Base-by-base conservation (phyloP, 129 eudicot species). In the Chrysanthemum lavandulifolium region DNA sequence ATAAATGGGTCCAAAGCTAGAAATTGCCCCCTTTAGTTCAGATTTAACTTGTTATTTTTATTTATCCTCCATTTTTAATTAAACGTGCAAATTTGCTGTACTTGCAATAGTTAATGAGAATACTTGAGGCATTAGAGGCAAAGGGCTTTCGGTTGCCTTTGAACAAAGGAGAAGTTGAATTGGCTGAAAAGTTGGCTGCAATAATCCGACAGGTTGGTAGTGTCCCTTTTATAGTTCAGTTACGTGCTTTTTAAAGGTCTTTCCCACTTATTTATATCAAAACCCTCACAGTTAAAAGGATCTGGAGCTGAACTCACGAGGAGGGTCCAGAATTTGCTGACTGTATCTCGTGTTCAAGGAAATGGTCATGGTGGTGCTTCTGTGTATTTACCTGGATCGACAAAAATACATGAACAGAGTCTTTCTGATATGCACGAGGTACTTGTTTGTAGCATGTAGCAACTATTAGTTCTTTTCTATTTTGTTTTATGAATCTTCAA, bases 351-450 rank as follows among this genome's bases (percentile, higher is more conserved):
- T 54, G 92, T 89, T 79, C 95, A 93, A 83, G 79, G 86, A 73
- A 88, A 93, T 87, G 88, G 82, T 57, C 74, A 86, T 45, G 87
- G 84, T 58, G 86, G 86, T 56, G 84, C 85, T 71, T 86, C 94
- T 40, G 56, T 90, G 76, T 81, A 79, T 78, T 84, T 94, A 67
- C 98, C 97, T 12, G 96, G 97, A 77, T 90, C 99, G 53, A 83
- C 92, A 71, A 93, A 90, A 78, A 90, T 94, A 75, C 91, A 94
- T 16, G 99, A 88, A 70, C 94, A 79, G 71, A 84, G 91, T 88
- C 93, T 94, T 55, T 56, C 89, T 33, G 96, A 91, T 79, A 94
- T 94, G 99, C 97, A 90, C 27, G 97, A 94, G 99, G 99, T 94
- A 76, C 53, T 52, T 31, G 52, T 73, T 61, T 50, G 31, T 53